phyloP scores from a whole-genome alignment of 495 filamentous ascomycete species.

The Penicillium cinerascens region DNA sequence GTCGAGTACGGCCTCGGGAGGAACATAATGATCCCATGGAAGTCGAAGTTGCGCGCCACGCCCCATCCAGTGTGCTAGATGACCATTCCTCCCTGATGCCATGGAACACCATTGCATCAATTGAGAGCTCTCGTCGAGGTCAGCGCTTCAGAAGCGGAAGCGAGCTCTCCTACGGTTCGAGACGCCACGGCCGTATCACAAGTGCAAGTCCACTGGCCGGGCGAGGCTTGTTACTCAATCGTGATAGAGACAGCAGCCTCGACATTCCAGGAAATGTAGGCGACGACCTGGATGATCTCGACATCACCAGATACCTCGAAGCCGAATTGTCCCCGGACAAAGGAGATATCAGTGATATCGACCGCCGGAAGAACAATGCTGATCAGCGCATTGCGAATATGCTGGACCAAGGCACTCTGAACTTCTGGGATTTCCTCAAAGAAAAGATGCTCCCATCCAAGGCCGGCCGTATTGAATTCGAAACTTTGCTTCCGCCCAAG shows the following conservation, averaged over 20 bases:
- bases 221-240: conserved; percentile 44
- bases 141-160: conserved; percentile 51
- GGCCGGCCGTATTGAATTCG: conserved; percentile 46
- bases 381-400: conserved; percentile 42
- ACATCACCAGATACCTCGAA: conserved; percentile 39
- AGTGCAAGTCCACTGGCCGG: conserved; percentile 60
- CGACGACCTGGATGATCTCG: conserved; percentile 41
- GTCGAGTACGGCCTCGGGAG: conserved; percentile 42
- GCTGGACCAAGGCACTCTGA: conserved; percentile 55
- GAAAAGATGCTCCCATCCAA: neutral
- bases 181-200: conserved; percentile 47
- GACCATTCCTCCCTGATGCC: conserved; percentile 61
- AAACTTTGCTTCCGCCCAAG: conserved; percentile 53
- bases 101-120: conserved; percentile 65
- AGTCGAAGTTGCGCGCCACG: conserved; percentile 61
- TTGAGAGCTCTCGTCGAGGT: conserved; percentile 52
- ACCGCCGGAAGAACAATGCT: conserved; percentile 33
- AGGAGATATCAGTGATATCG: conserved; percentile 43
- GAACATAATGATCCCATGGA: conserved; percentile 41
- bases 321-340: conserved; percentile 29
- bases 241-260: conserved; percentile 33
- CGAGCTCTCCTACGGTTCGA: conserved; percentile 41
- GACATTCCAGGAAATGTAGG: conserved; percentile 29
- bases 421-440: conserved; percentile 60
- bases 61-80: conserved; percentile 53